Evolutionary conservation across 306 rosid species (phyloP).

Genomic region (Lathyrus sativus): DNA sequence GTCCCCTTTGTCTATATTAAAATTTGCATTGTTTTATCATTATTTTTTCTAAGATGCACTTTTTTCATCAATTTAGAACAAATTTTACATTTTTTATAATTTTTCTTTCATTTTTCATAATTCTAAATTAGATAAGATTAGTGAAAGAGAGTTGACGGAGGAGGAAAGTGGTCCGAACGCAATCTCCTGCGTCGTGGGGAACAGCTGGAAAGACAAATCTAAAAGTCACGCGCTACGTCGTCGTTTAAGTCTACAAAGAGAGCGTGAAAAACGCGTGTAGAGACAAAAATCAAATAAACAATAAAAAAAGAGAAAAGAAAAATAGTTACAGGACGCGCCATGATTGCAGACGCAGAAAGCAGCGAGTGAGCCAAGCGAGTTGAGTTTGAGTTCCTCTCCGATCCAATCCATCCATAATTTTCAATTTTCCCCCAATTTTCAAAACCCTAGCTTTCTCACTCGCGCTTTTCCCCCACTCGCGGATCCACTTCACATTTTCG

Average conservation of each 20-base stretch:
- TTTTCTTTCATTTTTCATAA: too few species aligned
- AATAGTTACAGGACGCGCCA: slow-evolving; percentile 46
- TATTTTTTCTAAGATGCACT: too few species aligned
- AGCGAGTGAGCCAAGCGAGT: slow-evolving; percentile 60
- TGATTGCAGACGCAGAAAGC: slow-evolving; percentile 35
- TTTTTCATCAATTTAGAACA: too few species aligned
- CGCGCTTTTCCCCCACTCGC: slow-evolving; percentile 57
- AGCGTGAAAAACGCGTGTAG: slow-evolving; percentile 39
- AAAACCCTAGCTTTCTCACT: slow-evolving; percentile 56
- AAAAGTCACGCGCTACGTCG: slow-evolving; percentile 47
- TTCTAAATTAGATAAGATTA: neutral
- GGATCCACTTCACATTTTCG: slow-evolving; percentile 32
- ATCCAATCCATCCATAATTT: slow-evolving; percentile 35
- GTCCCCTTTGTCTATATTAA: too few species aligned
- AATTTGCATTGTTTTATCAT: too few species aligned
- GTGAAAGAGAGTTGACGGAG: neutral
- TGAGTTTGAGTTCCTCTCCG: slow-evolving; percentile 42
- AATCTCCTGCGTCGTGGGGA: slow-evolving; percentile 34
- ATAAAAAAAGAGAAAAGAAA: neutral
- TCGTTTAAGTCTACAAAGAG: neutral
- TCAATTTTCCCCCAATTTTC: slow-evolving; percentile 44
- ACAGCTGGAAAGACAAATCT: neutral
- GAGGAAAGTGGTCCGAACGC: slow-evolving; percentile 24
- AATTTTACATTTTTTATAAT: too few species aligned
- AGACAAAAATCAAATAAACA: neutral